A percentile compares a stretch with the other conserved stretches of the same genome.
phyloP scores from a whole-genome alignment of 108 stramenopile species.

The Pseudonitzschia delicatissima region DNA sequence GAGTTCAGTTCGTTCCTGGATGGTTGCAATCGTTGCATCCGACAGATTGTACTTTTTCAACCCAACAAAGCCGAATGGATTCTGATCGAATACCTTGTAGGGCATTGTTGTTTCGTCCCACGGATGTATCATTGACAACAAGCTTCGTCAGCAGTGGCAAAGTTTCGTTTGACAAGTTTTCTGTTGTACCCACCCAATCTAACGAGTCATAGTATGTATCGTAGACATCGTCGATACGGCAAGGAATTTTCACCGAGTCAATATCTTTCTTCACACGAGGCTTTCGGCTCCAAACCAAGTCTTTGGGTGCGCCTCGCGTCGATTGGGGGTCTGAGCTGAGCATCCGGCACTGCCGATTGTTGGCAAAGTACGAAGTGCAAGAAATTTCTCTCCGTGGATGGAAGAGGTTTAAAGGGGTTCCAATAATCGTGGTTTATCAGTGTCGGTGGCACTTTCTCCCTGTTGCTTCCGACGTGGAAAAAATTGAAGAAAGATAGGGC shows the following conservation, averaged over 20 bases:
- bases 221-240: neutral
- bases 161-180: conserved; percentile 26
- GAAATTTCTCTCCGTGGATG: conserved; percentile 23
- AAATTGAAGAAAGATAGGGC: conserved; percentile 30
- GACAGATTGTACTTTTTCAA: conserved; percentile 1
- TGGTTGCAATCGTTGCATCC: neutral
- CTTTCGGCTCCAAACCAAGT: neutral
- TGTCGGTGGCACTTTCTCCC: neutral
- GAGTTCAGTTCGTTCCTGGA: neutral
- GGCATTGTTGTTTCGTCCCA: neutral
- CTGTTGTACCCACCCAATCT: conserved; percentile 39
- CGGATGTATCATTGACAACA: neutral
- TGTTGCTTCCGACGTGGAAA: conserved; percentile 27
- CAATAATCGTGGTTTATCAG: neutral
- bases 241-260: neutral
- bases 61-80: neutral
- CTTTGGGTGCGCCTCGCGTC: neutral
- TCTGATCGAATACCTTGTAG: conserved; percentile 5
- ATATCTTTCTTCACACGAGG: neutral
- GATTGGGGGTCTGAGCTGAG: conserved; percentile 14
- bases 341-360: conserved; percentile 39
- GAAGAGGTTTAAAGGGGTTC: conserved; percentile 15
- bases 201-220: conserved; percentile 14
- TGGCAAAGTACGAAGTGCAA: conserved; percentile 15
- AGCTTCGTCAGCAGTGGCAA: conserved; percentile 22